A percentile compares a stretch with the other conserved stretches of the same genome.
Conservation (phyloP, 306 rosid genomes). For the Vigna radiata region DNA sequence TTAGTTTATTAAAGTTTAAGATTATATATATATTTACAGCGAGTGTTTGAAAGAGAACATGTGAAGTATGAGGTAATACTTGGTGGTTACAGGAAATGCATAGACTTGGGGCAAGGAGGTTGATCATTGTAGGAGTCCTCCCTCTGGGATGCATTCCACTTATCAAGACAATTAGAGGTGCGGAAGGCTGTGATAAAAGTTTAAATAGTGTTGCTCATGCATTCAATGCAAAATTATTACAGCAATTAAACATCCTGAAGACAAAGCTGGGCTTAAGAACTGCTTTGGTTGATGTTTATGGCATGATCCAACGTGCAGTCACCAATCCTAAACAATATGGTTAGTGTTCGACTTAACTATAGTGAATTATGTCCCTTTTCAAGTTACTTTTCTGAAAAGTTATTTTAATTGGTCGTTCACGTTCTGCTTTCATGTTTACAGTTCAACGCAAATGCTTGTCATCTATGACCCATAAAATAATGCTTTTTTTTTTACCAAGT, state of each 20-base stretch:
- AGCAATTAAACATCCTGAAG: conserved; percentile 47
- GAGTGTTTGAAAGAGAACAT: too few species aligned
- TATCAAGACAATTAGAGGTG: conserved; percentile 45
- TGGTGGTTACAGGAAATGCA: conserved; percentile 57
- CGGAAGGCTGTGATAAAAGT: conserved; percentile 47
- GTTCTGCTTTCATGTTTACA: too few species aligned
- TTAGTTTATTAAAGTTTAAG: too few species aligned
- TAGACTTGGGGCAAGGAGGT: conserved; percentile 55
- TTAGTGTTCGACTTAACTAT: conserved; percentile 36
- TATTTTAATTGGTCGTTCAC: not conserved
- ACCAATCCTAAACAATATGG: conserved; percentile 58
- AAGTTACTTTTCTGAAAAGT: not conserved
- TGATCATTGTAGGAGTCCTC: conserved; percentile 71
- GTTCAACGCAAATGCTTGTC: too few species aligned
- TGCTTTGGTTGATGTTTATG: conserved; percentile 58
- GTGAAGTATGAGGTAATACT: not conserved
- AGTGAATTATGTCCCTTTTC: not conserved
- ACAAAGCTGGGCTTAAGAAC: conserved; percentile 45
- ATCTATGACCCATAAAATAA: too few species aligned
- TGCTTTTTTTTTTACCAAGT: too few species aligned
- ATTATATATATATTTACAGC: too few species aligned
- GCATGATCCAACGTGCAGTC: conserved; percentile 51
- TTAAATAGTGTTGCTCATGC: conserved; percentile 55
- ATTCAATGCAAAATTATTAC: conserved; percentile 58
- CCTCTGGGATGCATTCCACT: conserved; percentile 79